Base-by-base conservation (phyloP, 192 early-diverging fungal genomes). In the Podochytrium sp. region DNA sequence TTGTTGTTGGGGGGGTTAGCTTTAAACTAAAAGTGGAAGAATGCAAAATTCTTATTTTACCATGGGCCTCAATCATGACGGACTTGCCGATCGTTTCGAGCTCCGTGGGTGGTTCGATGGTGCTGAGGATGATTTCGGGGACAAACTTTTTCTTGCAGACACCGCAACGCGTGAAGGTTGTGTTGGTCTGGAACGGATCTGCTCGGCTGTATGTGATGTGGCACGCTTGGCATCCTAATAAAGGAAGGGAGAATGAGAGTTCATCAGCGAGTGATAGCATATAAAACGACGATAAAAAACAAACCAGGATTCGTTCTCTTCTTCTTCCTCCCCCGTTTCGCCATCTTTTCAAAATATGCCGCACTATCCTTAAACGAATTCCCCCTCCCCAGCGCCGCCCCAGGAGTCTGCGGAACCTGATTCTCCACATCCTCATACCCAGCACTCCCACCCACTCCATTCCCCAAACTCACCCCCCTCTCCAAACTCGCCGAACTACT, bases 61-160 rank as follows among this genome's bases (percentile, higher is more conserved):
- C 91, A 53, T 92, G 89, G 3, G 92, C 93, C 73, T 94, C 92
- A 25, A 94, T 80, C 59, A 94, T 76, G 4, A 86, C 81, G 27
- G 85, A 82, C 34, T 89, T 87, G 16, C 90, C 86, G 14, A 92
- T 80, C 0, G 88, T 88, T 33, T 89, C 87, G 33, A 94, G 71
- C 61, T 92, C 92, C 14, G 84, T 72, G 33, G 91, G 92, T 25
- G 91, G 84, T 42, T 94, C 92, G 4, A 91, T 86, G 5, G 93
- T 93, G 38, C 83, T 83, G 43, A 94, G 75, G 10, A 91, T 38
- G 18, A 94, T 80, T 67, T 94, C 92, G 0, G 93, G 92, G 0
- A 94, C 93, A 69, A 87, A 89, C 41, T 89, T 89, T 52, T 85
- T 88, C 61, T 88, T 83, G 78, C 93, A 94, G 34, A 81, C 80